These are phyloP conservation scores for Pulveroboletus sp. DNA, from an alignment of 768 basidiomycete genomes.

Conservation along the genomic window DNA sequence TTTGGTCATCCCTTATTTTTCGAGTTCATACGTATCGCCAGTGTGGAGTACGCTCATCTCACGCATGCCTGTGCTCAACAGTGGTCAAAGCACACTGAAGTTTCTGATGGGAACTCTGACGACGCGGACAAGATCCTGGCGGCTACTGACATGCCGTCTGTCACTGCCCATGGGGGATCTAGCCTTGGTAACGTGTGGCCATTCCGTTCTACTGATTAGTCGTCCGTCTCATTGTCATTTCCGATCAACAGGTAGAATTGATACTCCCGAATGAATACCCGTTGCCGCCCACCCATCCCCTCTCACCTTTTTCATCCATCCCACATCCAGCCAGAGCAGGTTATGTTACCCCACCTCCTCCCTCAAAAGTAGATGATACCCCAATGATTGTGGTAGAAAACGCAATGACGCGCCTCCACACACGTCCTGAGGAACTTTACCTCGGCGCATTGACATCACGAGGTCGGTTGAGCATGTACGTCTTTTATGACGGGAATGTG, in stretches of 20 bases:
- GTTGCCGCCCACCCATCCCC: no score
- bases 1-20: conserved; percentile 46
- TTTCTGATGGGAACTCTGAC: background rate
- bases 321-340: no score
- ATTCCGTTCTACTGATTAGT: background rate
- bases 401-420: conserved; percentile 29
- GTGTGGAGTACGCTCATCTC: conserved; percentile 3
- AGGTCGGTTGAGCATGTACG: conserved; percentile 31
- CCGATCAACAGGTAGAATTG: conserved; percentile 29
- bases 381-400: conserved; percentile 1
- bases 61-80: conserved; percentile 8
- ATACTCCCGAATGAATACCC: no score
- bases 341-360: no score
- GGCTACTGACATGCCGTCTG: background rate
- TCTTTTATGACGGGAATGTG: conserved; percentile 46
- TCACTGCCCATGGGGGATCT: conserved; percentile 15
- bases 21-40: conserved; percentile 33
- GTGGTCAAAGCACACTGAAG: conserved; percentile 14
- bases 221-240: background rate
- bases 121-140: conserved; percentile 1
- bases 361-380: background rate
- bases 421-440: conserved; percentile 44
- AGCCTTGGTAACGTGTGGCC: conserved; percentile 29
- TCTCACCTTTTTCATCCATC: no score
- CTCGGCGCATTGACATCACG: conserved; percentile 39